Evolutionary conservation across 2,329 filamentous ascomycete genomes (phyloP).

Genomic region (Alternaria triticimaculans): DNA sequence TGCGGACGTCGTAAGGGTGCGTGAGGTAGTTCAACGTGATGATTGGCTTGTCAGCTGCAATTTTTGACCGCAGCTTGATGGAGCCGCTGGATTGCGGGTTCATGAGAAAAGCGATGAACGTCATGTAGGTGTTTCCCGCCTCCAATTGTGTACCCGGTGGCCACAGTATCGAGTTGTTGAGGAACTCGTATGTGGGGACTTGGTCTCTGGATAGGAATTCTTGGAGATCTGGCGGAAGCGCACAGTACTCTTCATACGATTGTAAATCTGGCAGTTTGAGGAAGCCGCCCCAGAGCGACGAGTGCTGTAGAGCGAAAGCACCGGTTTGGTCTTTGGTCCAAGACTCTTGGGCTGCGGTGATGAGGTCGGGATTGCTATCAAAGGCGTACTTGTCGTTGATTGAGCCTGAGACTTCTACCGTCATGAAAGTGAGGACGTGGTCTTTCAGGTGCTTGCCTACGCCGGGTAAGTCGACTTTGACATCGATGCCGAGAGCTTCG

Average conservation of each 20-base stretch:
- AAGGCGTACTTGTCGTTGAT: constrained; percentile 52
- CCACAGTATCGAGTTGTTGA: constrained; percentile 39
- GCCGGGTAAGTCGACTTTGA: constrained; percentile 50
- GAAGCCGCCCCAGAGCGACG: constrained; percentile 61
- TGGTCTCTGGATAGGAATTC: constrained; percentile 56
- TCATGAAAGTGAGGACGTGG: constrained; percentile 54
- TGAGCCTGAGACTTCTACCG: constrained; percentile 50
- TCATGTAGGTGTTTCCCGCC: constrained; percentile 46
- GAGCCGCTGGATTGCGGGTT: constrained; percentile 59
- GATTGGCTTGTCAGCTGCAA: constrained; percentile 58
- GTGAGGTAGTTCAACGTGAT: constrained; percentile 62
- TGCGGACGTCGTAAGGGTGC: constrained; percentile 60
- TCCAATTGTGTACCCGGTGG: constrained; percentile 33
- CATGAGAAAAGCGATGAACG: constrained; percentile 55
- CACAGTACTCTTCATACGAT: constrained; percentile 51
- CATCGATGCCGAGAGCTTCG: constrained; percentile 49
- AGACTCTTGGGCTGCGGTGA: constrained; percentile 53
- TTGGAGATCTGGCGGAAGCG: constrained; percentile 54
- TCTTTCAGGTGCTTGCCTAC: constrained; percentile 57
- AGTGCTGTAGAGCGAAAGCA: constrained; percentile 48
- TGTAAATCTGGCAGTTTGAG: constrained; percentile 55
- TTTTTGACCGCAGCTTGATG: constrained; percentile 60
- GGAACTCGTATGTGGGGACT: constrained; percentile 65
- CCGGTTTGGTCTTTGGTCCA: constrained; percentile 51
- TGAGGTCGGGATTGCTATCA: constrained; percentile 30